A percentile compares a stretch with the other conserved stretches of the same genome.
Conservation (phyloP, 805 yeast species). For the Clavispora santaluciae region DNA sequence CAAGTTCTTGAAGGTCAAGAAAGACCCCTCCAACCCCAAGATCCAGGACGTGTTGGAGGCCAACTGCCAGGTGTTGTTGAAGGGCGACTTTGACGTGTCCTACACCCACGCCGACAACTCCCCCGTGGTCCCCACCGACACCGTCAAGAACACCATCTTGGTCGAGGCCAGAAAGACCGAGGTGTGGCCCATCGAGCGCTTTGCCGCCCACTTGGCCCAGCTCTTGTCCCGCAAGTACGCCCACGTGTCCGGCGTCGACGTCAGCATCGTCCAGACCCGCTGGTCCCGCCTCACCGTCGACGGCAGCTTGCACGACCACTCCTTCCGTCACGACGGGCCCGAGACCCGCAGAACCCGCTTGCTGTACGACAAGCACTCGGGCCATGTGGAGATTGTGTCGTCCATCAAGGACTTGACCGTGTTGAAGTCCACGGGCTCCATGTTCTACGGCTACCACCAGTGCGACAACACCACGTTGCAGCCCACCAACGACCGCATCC, state of each 20-base stretch:
- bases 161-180: constrained; percentile 78
- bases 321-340: constrained; percentile 79
- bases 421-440: constrained; percentile 86
- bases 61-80: constrained; percentile 67
- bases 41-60: constrained; percentile 83
- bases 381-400: constrained; percentile 55
- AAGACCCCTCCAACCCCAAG: constrained; percentile 66
- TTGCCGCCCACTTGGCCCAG: constrained; percentile 77
- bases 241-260: constrained; percentile 70
- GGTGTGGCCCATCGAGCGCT: constrained; percentile 87
- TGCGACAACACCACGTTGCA: constrained; percentile 87
- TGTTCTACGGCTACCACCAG: constrained; percentile 80
- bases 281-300: constrained; percentile 77
- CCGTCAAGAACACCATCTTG: constrained; percentile 83
- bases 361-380: constrained; percentile 46
- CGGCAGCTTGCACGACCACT: constrained; percentile 77
- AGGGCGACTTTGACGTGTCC: constrained; percentile 73
- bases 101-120: constrained; percentile 87
- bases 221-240: constrained; percentile 75
- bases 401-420: constrained; percentile 77
- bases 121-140: constrained; percentile 90
- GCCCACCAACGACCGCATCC: constrained; percentile 79
- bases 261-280: constrained; percentile 63
- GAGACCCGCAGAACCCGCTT: constrained; percentile 65
- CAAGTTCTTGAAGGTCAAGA: constrained; percentile 83